A percentile compares a stretch with the other conserved stretches of the same genome.
Conservation (phyloP, 306 rosid genomes). For the Ziziphus jujuba region DNA sequence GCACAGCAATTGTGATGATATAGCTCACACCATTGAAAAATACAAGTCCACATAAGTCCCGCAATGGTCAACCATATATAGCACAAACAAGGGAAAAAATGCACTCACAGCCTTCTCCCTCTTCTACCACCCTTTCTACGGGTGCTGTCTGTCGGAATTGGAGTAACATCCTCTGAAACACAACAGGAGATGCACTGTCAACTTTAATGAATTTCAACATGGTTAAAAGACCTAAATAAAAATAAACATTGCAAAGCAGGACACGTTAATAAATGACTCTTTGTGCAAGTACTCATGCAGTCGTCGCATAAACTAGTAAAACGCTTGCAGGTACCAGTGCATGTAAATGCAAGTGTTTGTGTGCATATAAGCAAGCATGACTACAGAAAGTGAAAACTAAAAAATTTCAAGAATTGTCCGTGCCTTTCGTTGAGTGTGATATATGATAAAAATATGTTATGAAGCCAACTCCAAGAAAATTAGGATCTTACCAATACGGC, state of each 20-base stretch:
- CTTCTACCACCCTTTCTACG: slow-evolving; percentile 90
- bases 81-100: not conserved
- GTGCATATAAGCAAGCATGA: no score
- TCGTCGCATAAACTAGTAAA: no score
- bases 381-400: no score
- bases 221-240: not conserved
- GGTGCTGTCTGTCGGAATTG: slow-evolving; percentile 78
- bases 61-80: no score
- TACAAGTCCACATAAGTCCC: not conserved
- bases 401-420: no score
- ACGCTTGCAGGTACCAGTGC: no score
- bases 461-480: not conserved
- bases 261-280: no score
- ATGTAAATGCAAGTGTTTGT: no score
- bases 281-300: no score
- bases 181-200: not conserved
- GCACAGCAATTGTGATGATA: slow-evolving; percentile 19
- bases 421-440: no score
- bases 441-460: not conserved
- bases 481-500: slow-evolving; percentile 67
- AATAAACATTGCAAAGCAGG: no score
- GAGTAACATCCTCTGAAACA: slow-evolving; percentile 83
- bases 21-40: slow-evolving; percentile 3
- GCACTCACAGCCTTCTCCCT: slow-evolving; percentile 66
- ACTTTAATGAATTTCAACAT: not conserved